Evolutionary conservation across 176 grass and related monocot genomes (phyloP), one percentile per base, ranked within the genome.

Genomic region (Lolium perenne): DNA sequence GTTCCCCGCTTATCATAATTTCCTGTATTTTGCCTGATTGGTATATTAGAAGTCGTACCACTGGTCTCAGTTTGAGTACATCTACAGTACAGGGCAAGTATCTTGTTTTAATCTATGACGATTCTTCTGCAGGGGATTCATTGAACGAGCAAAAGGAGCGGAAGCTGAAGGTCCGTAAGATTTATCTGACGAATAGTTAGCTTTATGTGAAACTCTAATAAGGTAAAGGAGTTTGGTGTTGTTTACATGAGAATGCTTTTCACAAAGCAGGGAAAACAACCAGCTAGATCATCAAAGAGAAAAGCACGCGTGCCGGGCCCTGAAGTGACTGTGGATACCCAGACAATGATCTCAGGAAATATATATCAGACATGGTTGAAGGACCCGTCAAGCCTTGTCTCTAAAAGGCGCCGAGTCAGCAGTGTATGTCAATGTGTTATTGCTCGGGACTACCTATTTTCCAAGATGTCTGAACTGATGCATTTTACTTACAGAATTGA

Each of bases 321-420:
- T 11, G 18, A 76, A 50, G 47, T 91, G 60, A 88, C 88, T 58
- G 83, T 95, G 75, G 93, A 92, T 60, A 66, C 84, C 51, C 91
- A 95, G 87, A 90, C 85, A 73, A 87, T 93, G 86, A 88, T 95
- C 49, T 77, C 91, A 60, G 90, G 87, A 85, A 90, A 82, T 70
- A 80, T 95, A 65, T 98, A 94, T 35, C 93, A 95, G 69, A 78
- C 83, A 66, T 98, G 95, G 93, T 84, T 98, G 71, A 91, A 83
- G 83, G 84, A 95, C 38, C 10, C 95, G 38, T 95, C 91, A 81
- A 84, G 82, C 68, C 69, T 95, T 13, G 41, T 82, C 54, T 54
- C 80, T n/a, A 95, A 94, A 90, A 94, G 95, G 88, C 84, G 84
- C 78, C 93, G 86, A 91, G 49, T 93, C 53, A 91, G 79, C 50